Evolutionary conservation across 2,329 filamentous ascomycete species (phyloP).

Genomic region (Graphilbum fragrans): DNA sequence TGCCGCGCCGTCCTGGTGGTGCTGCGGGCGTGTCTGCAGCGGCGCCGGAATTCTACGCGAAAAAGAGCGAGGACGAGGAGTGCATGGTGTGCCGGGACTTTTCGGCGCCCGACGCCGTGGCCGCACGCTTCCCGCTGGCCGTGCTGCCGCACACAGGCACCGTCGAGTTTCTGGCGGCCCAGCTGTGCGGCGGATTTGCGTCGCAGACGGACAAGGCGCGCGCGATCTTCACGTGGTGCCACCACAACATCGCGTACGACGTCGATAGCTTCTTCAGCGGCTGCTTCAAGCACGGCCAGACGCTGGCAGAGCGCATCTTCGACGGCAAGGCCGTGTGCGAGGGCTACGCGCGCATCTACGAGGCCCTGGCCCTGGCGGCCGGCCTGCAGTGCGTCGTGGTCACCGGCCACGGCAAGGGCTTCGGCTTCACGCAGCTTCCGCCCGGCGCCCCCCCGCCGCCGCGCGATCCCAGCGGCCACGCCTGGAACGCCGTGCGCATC

Average conservation of each 20-base stretch:
- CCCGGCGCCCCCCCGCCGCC: constrained; percentile 56
- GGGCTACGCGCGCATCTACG: constrained; percentile 78
- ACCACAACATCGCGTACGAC: constrained; percentile 87
- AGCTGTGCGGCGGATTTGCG: constrained; percentile 66
- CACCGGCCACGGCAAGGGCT: constrained; percentile 76
- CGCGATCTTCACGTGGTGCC: constrained; percentile 88
- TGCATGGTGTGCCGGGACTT: constrained; percentile 86
- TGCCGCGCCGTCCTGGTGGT: background rate
- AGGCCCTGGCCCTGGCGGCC: constrained; percentile 63
- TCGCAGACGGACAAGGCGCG: constrained; percentile 85
- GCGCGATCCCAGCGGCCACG: constrained; percentile 53
- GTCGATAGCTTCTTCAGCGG: constrained; percentile 65
- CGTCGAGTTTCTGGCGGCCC: constrained; percentile 61
- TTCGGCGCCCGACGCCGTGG: constrained; percentile 66
- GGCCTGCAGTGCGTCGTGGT: constrained; percentile 70
- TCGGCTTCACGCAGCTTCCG: constrained; percentile 51
- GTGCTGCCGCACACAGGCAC: constrained; percentile 55
- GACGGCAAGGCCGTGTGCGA: constrained; percentile 79
- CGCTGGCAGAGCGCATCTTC: constrained; percentile 60
- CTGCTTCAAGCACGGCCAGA: constrained; percentile 47
- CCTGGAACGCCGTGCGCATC: constrained; percentile 87
- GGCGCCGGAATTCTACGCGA: constrained; percentile 1
- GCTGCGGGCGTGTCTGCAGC: too few relatives aligned
- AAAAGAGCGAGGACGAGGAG: constrained; percentile 13
- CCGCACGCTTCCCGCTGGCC: constrained; percentile 61